Evolutionary conservation across 192 early-diverging fungal species (phyloP), one percentile per base, ranked within the genome.

Genomic region (Coemansia sp.): DNA sequence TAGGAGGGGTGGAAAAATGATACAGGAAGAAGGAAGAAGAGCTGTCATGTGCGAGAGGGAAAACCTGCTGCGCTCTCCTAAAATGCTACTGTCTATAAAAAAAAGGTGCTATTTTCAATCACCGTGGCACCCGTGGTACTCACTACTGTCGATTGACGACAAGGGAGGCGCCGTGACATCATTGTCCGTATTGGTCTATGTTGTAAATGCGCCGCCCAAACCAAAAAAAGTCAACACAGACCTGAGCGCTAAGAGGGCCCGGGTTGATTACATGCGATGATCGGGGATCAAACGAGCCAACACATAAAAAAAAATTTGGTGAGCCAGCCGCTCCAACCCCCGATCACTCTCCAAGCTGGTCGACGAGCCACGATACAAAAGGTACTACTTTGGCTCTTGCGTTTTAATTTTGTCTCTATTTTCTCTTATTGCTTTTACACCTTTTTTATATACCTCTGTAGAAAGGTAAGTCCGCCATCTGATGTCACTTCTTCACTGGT

Each of bases 251-350:
- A 27, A 27, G 24, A 48, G 46, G 46, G 61, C 61, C 6, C 3
- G 34, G 39, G 35, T 40, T 45, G 62, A 63, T 63, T 46, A 46
- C 33, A 48, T 41, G 6, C n/a, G 45, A 64, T 64, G 54, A 57
- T 57, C 54, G 31, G 33, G 39, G 45, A 64, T 68, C 51, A 67
- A 54, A 45, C 40, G 53, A 67, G 39, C 27, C 53, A 59, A 6
- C 54, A 45, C 17, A 53, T 31, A 27, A 34, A 66, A 67, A 67
- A 50, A 66, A 67, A 67, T 59, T 67, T 67, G 57, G 57, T 67
- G 31, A 45, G 45, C 63, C 42, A 64, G 36, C 63, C 29, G 48
- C 45, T 46, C 34, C 45, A 21, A 45, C 24, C 63, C 63, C 63
- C 24, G 63, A 64, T 50, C 44, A 33, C 63, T 46, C n/a, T 39